These are phyloP conservation scores for Irpex lacteus DNA, from an alignment of 1,284 basidiomycete species.

Conservation along the genomic window DNA sequence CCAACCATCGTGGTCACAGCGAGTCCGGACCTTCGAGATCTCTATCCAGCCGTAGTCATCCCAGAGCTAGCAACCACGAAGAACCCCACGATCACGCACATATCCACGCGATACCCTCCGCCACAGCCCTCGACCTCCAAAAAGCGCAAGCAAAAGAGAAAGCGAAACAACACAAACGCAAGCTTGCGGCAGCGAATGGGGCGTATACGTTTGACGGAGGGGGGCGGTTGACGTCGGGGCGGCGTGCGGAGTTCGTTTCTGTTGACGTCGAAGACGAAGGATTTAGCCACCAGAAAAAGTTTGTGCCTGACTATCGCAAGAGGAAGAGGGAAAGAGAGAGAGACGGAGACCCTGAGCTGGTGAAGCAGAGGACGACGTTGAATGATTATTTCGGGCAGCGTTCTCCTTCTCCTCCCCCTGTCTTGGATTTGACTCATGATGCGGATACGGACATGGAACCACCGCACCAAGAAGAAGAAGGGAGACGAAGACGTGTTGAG, in stretches of 20 bases:
- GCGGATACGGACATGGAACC: not conserved
- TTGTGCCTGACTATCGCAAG: not conserved
- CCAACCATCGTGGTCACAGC: not conserved
- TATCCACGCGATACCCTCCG: not conserved
- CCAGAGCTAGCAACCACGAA: not conserved
- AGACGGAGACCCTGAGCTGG: not conserved
- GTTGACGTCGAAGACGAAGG: conserved; percentile 10
- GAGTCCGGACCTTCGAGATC: not conserved
- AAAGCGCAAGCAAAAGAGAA: not conserved
- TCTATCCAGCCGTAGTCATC: not conserved
- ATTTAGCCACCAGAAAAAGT: not conserved
- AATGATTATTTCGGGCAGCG: not conserved
- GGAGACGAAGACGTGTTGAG: not conserved
- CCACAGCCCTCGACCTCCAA: not conserved
- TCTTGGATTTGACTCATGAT: not conserved
- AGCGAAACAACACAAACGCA: conserved; percentile 1
- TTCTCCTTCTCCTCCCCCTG: not conserved
- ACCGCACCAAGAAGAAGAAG: no score
- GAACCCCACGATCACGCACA: not conserved
- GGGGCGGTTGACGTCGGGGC: conserved; percentile 1
- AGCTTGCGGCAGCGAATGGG: not conserved
- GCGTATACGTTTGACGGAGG: conserved; percentile 6
- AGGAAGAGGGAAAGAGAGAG: not conserved
- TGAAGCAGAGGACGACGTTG: not conserved
- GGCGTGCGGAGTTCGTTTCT: conserved; percentile 1